Evolutionary conservation across 345 rosid species (phyloP).

Genomic region (Linum trigynum): DNA sequence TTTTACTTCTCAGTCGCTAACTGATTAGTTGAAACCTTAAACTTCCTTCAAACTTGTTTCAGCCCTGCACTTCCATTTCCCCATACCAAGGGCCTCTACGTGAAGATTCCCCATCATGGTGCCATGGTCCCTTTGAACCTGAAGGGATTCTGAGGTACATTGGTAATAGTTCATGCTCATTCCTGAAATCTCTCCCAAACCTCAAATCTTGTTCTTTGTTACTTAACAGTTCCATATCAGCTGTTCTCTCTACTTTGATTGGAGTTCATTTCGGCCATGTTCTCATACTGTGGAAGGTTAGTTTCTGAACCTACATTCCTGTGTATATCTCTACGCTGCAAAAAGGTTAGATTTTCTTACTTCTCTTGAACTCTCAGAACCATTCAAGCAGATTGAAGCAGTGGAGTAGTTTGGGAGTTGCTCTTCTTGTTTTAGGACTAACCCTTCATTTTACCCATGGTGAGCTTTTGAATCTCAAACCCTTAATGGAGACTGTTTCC

Average conservation of each 20-base stretch:
- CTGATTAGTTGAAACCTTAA: conserved; percentile 6
- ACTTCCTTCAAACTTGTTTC: conserved; percentile 20
- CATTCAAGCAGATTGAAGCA: conserved; percentile 67
- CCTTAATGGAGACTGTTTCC: not conserved
- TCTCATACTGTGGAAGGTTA: conserved; percentile 60
- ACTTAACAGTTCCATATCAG: conserved; percentile 63
- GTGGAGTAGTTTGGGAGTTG: conserved; percentile 52
- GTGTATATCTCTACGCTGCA: not conserved
- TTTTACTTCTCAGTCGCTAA: not conserved
- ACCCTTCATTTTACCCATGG: conserved; percentile 62
- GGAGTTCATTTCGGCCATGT: conserved; percentile 86
- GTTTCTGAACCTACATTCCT: not conserved
- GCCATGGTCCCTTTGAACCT: conserved; percentile 85
- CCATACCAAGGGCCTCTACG: conserved; percentile 52
- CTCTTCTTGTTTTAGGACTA: conserved; percentile 48
- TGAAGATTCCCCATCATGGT: conserved; percentile 72
- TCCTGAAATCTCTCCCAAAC: not conserved
- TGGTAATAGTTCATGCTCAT: not conserved
- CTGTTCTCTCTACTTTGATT: conserved; percentile 63
- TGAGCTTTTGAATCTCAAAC: conserved; percentile 18
- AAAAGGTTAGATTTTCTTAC: not conserved
- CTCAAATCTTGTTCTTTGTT: not conserved
- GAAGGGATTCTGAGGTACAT: conserved; percentile 77
- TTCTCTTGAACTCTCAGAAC: conserved; percentile 26
- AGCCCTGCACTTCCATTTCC: conserved; percentile 68